Percentiles rank a stretch among this genome's conserved stretches.
Evolutionary conservation across 192 early-diverging fungal genomes (phyloP).

Genomic region (Backusella tarrabulga): DNA sequence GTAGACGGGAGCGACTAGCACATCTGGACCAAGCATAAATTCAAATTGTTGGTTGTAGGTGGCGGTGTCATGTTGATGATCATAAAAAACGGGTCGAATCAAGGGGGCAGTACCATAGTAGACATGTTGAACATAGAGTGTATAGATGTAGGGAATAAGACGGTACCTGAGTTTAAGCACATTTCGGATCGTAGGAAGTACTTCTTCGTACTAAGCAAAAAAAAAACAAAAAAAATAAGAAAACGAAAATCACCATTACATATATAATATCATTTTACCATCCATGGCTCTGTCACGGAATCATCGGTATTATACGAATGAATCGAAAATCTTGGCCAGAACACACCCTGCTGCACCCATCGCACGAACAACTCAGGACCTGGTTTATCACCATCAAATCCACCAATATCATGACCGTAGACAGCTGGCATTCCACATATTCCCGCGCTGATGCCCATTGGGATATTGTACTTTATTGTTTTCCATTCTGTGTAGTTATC

Average conservation of each 20-base stretch:
- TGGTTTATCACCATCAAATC: conserved; percentile 56
- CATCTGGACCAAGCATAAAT: conserved; percentile 50
- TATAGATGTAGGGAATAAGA: conserved; percentile 58
- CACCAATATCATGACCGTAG: conserved; percentile 66
- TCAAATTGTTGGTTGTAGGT: conserved; percentile 44
- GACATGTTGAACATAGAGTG: conserved; percentile 36
- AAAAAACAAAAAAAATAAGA: not conserved
- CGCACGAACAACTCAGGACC: conserved; percentile 54
- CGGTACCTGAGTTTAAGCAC: conserved; percentile 53
- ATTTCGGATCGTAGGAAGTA: conserved; percentile 46
- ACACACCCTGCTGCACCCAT: conserved; percentile 63
- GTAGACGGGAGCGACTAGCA: conserved; percentile 52
- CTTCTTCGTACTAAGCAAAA: conserved; percentile 28
- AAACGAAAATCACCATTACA: not conserved
- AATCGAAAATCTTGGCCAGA: conserved; percentile 57
- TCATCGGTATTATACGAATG: conserved; percentile 62
- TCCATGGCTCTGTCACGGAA: conserved; percentile 60
- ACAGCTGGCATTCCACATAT: conserved; percentile 43
- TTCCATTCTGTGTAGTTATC: conserved; percentile 60
- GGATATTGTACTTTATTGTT: conserved; percentile 58
- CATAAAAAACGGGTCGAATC: conserved; percentile 51
- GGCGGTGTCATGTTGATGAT: conserved; percentile 47
- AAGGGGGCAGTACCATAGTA: conserved; percentile 37
- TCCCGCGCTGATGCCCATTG: conserved; percentile 56
- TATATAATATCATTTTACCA: conserved; percentile 31